These are phyloP conservation scores for Polytolypa hystricis DNA, from an alignment of 2,329 filamentous ascomycete genomes.

Conservation along the genomic window DNA sequence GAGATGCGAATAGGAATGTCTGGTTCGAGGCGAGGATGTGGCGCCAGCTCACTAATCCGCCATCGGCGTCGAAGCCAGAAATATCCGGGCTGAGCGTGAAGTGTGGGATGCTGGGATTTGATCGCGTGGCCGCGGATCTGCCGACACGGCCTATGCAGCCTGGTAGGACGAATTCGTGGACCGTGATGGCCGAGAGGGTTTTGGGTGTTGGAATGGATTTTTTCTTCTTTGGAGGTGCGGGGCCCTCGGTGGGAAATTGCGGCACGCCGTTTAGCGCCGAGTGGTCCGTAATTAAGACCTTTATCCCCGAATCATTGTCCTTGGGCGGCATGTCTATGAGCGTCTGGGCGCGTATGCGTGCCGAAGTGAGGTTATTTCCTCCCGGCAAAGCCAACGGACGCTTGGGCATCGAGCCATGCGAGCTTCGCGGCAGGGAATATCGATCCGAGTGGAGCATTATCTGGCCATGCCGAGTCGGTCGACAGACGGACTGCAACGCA, in stretches of 20 bases:
- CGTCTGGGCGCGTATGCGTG: conserved; percentile 34
- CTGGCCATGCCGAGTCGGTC: conserved; percentile 27
- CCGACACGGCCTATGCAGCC: conserved; percentile 30
- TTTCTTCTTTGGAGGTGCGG: conserved; percentile 17
- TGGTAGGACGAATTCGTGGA: conserved; percentile 33
- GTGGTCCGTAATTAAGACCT: conserved; percentile 31
- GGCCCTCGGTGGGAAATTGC: conserved; percentile 12
- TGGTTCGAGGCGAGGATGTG: conserved; percentile 32
- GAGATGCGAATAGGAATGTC: conserved; percentile 25
- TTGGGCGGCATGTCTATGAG: conserved; percentile 34
- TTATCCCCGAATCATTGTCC: conserved; percentile 30
- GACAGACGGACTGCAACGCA: conserved; percentile 33
- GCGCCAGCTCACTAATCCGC: conserved; percentile 35
- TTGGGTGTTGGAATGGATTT: background rate
- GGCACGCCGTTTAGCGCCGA: conserved; percentile 19
- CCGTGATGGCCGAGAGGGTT: conserved; percentile 15
- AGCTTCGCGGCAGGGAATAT: conserved; percentile 32
- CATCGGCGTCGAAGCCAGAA: conserved; percentile 31
- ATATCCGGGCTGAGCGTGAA: conserved; percentile 34
- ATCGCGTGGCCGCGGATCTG: background rate
- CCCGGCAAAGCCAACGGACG: conserved; percentile 30
- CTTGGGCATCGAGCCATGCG: conserved; percentile 30
- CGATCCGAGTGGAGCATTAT: conserved; percentile 30
- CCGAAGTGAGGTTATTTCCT: conserved; percentile 34
- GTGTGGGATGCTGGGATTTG: conserved; percentile 19